These are phyloP conservation scores for Phytophthora pistaciae DNA, from an alignment of 352 stramenopile species.

Conservation along the genomic window DNA sequence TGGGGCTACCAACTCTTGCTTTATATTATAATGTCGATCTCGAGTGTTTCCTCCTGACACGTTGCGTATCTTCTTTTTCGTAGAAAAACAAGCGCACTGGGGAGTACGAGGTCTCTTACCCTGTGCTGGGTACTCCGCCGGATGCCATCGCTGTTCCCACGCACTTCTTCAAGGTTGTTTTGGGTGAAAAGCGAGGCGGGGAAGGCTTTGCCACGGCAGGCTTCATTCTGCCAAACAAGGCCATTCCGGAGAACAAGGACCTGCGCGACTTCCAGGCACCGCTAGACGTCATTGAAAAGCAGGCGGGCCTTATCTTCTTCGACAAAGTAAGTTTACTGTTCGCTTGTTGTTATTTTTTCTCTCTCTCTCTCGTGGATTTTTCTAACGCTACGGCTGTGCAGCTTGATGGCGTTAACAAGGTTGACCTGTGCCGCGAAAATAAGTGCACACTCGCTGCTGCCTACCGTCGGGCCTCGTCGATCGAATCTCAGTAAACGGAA, in stretches of 20 bases:
- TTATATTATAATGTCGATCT: neutral
- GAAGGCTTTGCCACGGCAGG: constrained; percentile 82
- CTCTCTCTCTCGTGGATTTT: constrained; percentile 7
- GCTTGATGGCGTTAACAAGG: constrained; percentile 56
- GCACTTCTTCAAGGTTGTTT: constrained; percentile 97
- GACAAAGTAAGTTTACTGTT: constrained; percentile 62
- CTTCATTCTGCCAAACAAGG: constrained; percentile 95
- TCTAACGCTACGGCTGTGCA: constrained; percentile 20
- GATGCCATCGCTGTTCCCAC: constrained; percentile 93
- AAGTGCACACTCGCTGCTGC: constrained; percentile 63
- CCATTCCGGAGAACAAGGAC: constrained; percentile 77
- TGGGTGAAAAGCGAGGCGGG: constrained; percentile 63
- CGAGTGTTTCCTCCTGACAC: neutral
- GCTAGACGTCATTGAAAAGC: constrained; percentile 93
- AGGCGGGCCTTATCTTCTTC: constrained; percentile 95
- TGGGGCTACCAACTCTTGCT: constrained; percentile 18
- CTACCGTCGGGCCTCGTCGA: constrained; percentile 48
- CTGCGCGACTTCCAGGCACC: constrained; percentile 90
- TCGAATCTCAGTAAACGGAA: constrained; percentile 8
- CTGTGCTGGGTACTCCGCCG: constrained; percentile 87
- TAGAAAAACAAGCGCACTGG: constrained; percentile 77
- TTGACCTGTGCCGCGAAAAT: constrained; percentile 73
- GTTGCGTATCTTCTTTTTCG: neutral
- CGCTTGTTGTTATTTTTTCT: neutral
- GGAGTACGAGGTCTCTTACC: constrained; percentile 76